These are phyloP conservation scores for Pseudogymnoascus sp. DNA, from an alignment of 2,329 filamentous ascomycete species.

Conservation along the genomic window DNA sequence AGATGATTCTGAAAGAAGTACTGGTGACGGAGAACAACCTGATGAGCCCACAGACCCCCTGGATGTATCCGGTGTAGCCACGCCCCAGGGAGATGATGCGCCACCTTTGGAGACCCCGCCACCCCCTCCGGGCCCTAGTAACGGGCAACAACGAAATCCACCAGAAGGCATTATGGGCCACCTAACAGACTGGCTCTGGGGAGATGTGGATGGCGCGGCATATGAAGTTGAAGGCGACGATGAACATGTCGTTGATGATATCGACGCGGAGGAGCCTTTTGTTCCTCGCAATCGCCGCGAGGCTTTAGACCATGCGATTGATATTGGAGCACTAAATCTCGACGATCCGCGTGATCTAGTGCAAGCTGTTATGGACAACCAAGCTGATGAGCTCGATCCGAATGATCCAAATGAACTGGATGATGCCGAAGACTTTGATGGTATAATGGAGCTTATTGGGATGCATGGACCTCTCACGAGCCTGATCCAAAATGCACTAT, in stretches of 20 bases:
- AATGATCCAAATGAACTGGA: constrained; percentile 72
- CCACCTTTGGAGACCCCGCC: not conserved
- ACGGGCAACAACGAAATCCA: constrained; percentile 15
- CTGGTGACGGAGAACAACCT: not conserved
- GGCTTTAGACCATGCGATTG: constrained; percentile 12
- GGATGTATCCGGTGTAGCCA: not conserved
- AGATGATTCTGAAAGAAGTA: not conserved
- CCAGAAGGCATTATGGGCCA: constrained; percentile 35
- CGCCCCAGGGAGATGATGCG: not conserved
- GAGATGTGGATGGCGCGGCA: constrained; percentile 40
- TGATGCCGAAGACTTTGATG: constrained; percentile 90
- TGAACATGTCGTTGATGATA: constrained; percentile 52
- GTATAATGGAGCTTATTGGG: constrained; percentile 89
- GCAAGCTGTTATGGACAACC: constrained; percentile 41
- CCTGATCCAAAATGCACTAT: constrained; percentile 89
- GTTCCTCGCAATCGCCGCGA: constrained; percentile 35
- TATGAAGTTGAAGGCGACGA: constrained; percentile 44
- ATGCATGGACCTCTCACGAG: constrained; percentile 90
- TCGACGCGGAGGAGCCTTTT: constrained; percentile 54
- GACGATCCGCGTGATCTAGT: constrained; percentile 44
- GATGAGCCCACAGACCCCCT: not conserved
- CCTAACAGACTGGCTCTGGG: constrained; percentile 57
- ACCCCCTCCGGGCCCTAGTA: not conserved
- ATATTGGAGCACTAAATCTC: constrained; percentile 11
- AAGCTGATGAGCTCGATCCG: constrained; percentile 60